Percentiles rank a stretch among this genome's conserved stretches.
Evolutionary conservation across 352 stramenopile species (phyloP).

Genomic region (Globisporangium perplexum): DNA sequence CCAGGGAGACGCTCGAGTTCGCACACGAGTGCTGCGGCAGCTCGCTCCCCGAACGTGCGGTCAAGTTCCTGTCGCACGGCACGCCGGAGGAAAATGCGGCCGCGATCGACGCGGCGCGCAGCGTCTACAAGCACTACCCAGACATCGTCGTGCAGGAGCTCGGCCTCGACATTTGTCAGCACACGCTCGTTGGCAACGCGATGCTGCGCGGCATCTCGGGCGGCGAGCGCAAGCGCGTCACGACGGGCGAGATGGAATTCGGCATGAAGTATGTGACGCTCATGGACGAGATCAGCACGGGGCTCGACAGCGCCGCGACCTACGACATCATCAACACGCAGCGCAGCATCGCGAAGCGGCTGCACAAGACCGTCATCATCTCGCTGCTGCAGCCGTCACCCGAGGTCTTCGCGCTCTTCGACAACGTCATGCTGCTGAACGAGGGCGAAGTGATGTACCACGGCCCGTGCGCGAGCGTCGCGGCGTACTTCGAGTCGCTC

Average conservation of each 20-base stretch:
- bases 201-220: slow-evolving; percentile 56
- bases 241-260: slow-evolving; percentile 66
- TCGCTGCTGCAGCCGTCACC: slow-evolving; percentile 89
- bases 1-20: slow-evolving; percentile 50
- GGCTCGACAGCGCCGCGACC: slow-evolving; percentile 45
- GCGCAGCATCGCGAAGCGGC: slow-evolving; percentile 29
- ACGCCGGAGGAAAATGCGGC: slow-evolving; percentile 35
- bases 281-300: slow-evolving; percentile 78
- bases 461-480: slow-evolving; percentile 47
- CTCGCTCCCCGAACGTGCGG: slow-evolving; percentile 20
- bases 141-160: slow-evolving; percentile 46
- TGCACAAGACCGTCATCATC: slow-evolving; percentile 61
- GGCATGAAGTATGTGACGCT: slow-evolving; percentile 69
- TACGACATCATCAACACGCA: slow-evolving; percentile 51
- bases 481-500: slow-evolving; percentile 74
- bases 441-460: slow-evolving; percentile 87
- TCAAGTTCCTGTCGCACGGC: slow-evolving; percentile 28
- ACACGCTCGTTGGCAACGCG: slow-evolving; percentile 59
- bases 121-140: slow-evolving; percentile 41
- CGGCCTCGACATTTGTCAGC: slow-evolving; percentile 44
- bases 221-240: slow-evolving; percentile 61
- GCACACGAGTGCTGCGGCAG: slow-evolving; percentile 48
- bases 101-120: slow-evolving; percentile 25
- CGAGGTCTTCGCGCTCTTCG: slow-evolving; percentile 91
- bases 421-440: slow-evolving; percentile 91